These are phyloP conservation scores for Tetrapisispora namnaoensis DNA, from an alignment of 805 yeast genomes.

Conservation along the genomic window DNA sequence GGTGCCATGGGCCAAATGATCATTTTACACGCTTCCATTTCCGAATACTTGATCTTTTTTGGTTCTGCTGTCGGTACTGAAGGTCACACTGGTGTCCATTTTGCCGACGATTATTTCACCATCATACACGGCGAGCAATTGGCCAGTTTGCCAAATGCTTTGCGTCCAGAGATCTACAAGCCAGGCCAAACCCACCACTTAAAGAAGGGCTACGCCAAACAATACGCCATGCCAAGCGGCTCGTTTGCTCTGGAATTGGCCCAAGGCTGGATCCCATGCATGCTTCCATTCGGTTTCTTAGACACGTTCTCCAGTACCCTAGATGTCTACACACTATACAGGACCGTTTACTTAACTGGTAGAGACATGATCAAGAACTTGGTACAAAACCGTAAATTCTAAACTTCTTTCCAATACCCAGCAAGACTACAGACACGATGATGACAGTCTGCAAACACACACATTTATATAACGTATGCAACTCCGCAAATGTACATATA, in stretches of 20 bases:
- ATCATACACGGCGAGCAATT: conserved; percentile 70
- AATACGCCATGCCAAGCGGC: conserved; percentile 76
- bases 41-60: conserved; percentile 87
- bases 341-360: conserved; percentile 69
- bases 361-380: conserved; percentile 66
- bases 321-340: conserved; percentile 57
- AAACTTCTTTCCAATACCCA: too few relatives aligned
- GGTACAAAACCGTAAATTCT: conserved; percentile 57
- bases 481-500: too few relatives aligned
- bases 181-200: conserved; percentile 88
- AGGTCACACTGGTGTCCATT: conserved; percentile 93
- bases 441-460: background rate
- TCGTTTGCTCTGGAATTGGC: conserved; percentile 90
- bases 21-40: conserved; percentile 85
- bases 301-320: conserved; percentile 73
- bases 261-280: conserved; percentile 97
- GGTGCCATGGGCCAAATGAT: conserved; percentile 98
- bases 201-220: conserved; percentile 63
- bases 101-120: conserved; percentile 95
- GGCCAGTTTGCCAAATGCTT: conserved; percentile 60
- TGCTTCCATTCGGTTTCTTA: conserved; percentile 92
- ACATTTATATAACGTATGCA: too few relatives aligned
- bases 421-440: background rate
- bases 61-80: conserved; percentile 93
- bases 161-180: conserved; percentile 55